Base-by-base conservation (phyloP, 768 basidiomycete species). In the Suillus decipiens region DNA sequence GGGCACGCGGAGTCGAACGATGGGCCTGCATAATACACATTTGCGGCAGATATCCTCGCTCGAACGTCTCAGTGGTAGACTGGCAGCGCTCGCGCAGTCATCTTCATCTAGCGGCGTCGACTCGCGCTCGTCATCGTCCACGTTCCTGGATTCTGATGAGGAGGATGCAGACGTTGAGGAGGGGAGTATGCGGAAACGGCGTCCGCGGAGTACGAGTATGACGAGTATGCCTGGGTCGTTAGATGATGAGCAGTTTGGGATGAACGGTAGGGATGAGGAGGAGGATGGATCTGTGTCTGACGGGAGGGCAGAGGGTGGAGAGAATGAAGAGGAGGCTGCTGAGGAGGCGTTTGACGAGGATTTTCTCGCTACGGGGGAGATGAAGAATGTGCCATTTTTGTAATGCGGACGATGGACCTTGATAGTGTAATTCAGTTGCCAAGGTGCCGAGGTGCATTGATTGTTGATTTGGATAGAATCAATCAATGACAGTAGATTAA, bases 201-300 rank as follows among this genome's bases (percentile, higher is more conserved):
- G 82, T 45, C 67, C 72, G 59, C 78, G 89, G 66, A 80, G 83
- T 65, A 80, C 84, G 70, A 92, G 92, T 66, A 84, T 89, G 74
- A 85, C 86, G 48, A 94, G 92, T 71, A 94, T 96, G 90, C 93
- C 92, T 14, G 93, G 93, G 36, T 89, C 91, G 24, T 75, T 94
- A 64, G 86, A 89, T 63, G 84, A 89, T 65, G 79, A 82, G 69
- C 78, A 84, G 56, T 85, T 86, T 65, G 84, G 78, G 17, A 74
- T 84, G 65, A 84, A 84, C 48, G 83, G 73, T 37, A 74, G 73
- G 15, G 70, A 70, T 19, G 71, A 63, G 33, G 69, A 70, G 1
- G 71, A 70, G 1, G 71, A 70, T 4, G 74, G 68, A 1, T 76
- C 75, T 11, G 73, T 75, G 5, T 74, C 75, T n/a, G 71, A 70